Evolutionary conservation across 2,329 filamentous ascomycete genomes (phyloP).

Genomic region (Fusarium newnesense): DNA sequence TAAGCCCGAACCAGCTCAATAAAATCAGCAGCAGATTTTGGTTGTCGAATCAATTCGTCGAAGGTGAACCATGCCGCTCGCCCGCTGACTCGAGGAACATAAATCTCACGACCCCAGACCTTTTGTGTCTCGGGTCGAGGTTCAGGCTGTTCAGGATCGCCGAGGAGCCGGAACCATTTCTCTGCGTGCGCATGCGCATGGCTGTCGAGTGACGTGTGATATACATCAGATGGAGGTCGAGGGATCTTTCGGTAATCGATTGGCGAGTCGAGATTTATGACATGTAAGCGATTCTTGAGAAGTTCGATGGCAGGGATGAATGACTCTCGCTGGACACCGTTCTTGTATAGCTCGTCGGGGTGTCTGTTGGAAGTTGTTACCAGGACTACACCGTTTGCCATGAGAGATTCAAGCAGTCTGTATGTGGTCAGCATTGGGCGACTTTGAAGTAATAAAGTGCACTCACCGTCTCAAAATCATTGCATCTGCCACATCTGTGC

Average conservation of each 20-base stretch:
- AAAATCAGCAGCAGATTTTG: constrained; percentile 94
- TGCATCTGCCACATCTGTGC: constrained; percentile 96
- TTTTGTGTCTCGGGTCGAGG: constrained; percentile 82
- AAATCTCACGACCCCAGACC: constrained; percentile 93
- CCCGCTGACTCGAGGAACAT: constrained; percentile 88
- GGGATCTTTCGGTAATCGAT: constrained; percentile 99
- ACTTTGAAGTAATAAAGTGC: background rate
- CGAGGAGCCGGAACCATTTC: constrained; percentile 95
- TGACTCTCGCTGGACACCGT: constrained; percentile 94
- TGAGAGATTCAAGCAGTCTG: constrained; percentile 85
- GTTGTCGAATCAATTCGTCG: constrained; percentile 86
- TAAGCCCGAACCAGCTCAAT: constrained; percentile 91
- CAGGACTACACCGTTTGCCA: constrained; percentile 96
- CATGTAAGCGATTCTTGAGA: constrained; percentile 82
- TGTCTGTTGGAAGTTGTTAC: constrained; percentile 98
- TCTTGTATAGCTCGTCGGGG: constrained; percentile 95
- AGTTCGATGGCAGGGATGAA: constrained; percentile 96
- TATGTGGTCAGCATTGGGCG: constrained; percentile 21
- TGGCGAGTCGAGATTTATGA: constrained; percentile 93
- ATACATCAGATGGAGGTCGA: constrained; percentile 90
- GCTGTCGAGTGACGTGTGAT: constrained; percentile 86
- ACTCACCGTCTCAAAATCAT: constrained; percentile 87
- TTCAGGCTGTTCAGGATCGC: constrained; percentile 79
- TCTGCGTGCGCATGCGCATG: constrained; percentile 84
- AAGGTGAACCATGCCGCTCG: constrained; percentile 92